Evolutionary conservation across 768 basidiomycete genomes (phyloP), one percentile per base, ranked within the genome.

Genomic region (Zangia roseola): DNA sequence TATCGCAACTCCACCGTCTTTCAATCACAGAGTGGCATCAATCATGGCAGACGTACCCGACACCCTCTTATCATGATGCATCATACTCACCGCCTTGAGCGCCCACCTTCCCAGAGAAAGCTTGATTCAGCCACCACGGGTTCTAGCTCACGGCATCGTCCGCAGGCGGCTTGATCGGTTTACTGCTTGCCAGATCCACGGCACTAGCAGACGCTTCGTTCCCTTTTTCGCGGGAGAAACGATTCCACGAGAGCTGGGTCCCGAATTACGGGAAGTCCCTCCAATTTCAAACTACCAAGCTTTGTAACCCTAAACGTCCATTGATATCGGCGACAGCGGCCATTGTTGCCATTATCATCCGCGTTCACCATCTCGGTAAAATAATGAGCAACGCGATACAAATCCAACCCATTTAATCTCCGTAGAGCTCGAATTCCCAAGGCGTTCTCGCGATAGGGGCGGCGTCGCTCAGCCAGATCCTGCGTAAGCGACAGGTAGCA

Each of bases 351-450:
- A 14, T 31, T 16, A 16, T 31, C 31, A 31, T 31, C 31, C 4
- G 14, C 14, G 14, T 1, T 31, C 13, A 13, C 30, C 3, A 53
- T 58, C 52, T 48, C 43, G 58, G 39, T 43, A 51, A 54, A 30
- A 2, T 5, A 14, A 30, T 14, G 30, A 10, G 12, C 31, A 31
- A 16, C 31, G 13, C 31, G 31, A 31, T 31, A 31, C 14, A 31
- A 14, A 16, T 16, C 31, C 13, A 16, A 1, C 2, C 1, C 6
- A 5, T 31, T 63, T 69, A 60, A 68, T 68, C 57, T 59, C 69
- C 67, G 61, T 86, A 89, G 38, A 90, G 70, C 60, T 83, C 78
- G 62, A 90, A 88, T 69, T 91, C 88, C 86, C 85, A 88, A 26
- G 88, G 86, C 8, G 74, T 63, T 52, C 71, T 74, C 50, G 81